Evolutionary conservation across 164 flowering plant species (phyloP).

Genomic region (Vitis vinifera): DNA sequence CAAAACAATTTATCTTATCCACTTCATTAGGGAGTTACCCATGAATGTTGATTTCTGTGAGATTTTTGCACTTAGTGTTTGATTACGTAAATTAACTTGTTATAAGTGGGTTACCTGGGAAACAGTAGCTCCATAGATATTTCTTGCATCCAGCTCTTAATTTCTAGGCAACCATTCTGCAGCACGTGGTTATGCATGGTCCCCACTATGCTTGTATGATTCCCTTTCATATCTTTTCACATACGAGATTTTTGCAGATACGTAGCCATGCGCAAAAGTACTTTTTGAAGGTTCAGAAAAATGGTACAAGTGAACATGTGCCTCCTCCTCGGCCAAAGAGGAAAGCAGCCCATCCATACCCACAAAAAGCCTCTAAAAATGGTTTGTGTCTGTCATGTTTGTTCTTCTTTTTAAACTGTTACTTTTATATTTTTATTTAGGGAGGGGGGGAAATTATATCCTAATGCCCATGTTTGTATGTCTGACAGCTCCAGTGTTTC

Average conservation of each 20-base stretch:
- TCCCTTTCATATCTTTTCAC: too few species aligned
- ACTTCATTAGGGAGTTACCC: too few species aligned
- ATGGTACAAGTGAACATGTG: slow-evolving; percentile 52
- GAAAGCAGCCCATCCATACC: slow-evolving; percentile 65
- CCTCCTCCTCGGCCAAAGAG: slow-evolving; percentile 69
- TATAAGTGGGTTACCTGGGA: too few species aligned
- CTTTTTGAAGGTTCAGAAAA: slow-evolving; percentile 60
- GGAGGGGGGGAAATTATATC: not conserved
- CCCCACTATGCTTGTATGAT: too few species aligned
- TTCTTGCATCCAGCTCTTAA: too few species aligned
- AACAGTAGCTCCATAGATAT: too few species aligned
- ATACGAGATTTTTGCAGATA: slow-evolving; percentile 28
- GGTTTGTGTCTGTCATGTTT: slow-evolving; percentile 19
- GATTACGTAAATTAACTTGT: too few species aligned
- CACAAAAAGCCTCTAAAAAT: slow-evolving; percentile 56
- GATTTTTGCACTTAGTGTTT: too few species aligned
- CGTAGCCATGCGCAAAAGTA: slow-evolving; percentile 62
- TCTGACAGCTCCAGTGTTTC: slow-evolving; percentile 20
- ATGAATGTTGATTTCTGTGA: too few species aligned
- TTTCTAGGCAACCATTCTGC: too few species aligned
- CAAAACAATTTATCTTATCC: too few species aligned
- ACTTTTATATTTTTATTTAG: not conserved
- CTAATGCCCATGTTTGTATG: not conserved
- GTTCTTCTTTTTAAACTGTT: not conserved
- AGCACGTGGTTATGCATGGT: too few species aligned